Conservation (phyloP, 2,329 filamentous ascomycete genomes). For the Trichoderma sp. region DNA sequence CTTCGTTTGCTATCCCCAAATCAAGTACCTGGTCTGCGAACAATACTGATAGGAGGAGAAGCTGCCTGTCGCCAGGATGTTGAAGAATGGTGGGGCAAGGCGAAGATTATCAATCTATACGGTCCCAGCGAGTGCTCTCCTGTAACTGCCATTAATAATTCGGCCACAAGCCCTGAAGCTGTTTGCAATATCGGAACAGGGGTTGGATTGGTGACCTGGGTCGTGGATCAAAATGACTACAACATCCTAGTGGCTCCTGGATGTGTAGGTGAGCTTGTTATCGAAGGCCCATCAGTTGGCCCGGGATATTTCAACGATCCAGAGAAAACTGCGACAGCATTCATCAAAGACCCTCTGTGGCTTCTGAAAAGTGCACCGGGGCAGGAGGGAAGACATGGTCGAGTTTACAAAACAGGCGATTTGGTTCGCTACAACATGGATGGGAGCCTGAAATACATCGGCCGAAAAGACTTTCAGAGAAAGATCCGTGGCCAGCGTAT, state of each 20-base stretch:
- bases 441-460: constrained; percentile 25
- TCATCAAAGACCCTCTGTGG: background rate
- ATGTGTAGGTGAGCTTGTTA: constrained; percentile 30
- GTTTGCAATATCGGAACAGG: background rate
- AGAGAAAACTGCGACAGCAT: background rate
- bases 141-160: background rate
- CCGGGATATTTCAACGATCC: constrained; percentile 29
- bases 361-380: constrained; percentile 29
- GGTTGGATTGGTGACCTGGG: background rate
- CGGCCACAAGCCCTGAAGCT: background rate
- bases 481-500: constrained; percentile 54
- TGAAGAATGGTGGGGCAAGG: constrained; percentile 13
- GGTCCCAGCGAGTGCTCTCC: constrained; percentile 28
- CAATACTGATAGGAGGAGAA: constrained; percentile 25
- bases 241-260: constrained; percentile 28
- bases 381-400: background rate
- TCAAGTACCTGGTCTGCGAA: constrained; percentile 17
- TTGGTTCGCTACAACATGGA: constrained; percentile 34
- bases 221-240: background rate
- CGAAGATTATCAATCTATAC: constrained; percentile 25
- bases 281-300: constrained; percentile 31
- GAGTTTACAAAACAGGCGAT: constrained; percentile 28
- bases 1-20: constrained; percentile 18
- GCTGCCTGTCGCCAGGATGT: constrained; percentile 10
- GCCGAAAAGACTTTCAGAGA: constrained; percentile 32